These are phyloP conservation scores for Diaporthe helianthi DNA, from an alignment of 2,329 filamentous ascomycete genomes.

Conservation along the genomic window DNA sequence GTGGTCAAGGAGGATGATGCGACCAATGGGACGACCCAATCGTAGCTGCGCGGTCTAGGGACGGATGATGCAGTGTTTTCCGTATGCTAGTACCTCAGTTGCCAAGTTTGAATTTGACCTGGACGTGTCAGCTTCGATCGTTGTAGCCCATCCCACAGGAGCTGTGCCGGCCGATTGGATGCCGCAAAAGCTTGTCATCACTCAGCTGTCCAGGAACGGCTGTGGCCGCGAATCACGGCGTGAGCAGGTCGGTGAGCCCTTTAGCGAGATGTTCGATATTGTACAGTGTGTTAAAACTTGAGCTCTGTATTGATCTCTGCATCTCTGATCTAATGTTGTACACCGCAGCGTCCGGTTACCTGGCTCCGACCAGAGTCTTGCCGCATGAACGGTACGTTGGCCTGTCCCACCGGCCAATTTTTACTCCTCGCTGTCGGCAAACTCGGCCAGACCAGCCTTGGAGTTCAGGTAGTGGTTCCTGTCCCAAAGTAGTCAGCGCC, in stretches of 20 bases:
- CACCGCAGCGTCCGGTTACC: background rate
- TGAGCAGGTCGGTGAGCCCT: background rate
- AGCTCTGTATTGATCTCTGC: conserved; percentile 15
- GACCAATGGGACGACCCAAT: background rate
- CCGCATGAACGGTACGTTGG: background rate
- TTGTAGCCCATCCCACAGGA: no score
- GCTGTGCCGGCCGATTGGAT: background rate
- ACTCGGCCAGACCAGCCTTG: conserved; percentile 72
- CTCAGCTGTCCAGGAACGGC: background rate
- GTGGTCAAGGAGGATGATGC: conserved; percentile 23
- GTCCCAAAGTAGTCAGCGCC: conserved; percentile 34
- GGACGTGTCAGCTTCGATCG: background rate
- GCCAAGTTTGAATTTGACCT: background rate
- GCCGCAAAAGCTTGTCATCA: background rate
- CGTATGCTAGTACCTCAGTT: background rate
- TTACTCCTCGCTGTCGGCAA: conserved; percentile 53
- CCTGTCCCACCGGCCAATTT: background rate
- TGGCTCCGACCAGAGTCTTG: background rate
- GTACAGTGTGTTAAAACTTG: background rate
- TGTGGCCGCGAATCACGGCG: background rate
- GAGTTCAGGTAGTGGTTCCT: conserved; percentile 86
- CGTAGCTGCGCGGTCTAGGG: background rate
- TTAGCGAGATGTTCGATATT: background rate
- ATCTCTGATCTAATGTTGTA: conserved; percentile 29
- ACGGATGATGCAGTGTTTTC: background rate